Base-by-base conservation (phyloP, 768 basidiomycete genomes). In the Hydnomerulius pinastri region DNA sequence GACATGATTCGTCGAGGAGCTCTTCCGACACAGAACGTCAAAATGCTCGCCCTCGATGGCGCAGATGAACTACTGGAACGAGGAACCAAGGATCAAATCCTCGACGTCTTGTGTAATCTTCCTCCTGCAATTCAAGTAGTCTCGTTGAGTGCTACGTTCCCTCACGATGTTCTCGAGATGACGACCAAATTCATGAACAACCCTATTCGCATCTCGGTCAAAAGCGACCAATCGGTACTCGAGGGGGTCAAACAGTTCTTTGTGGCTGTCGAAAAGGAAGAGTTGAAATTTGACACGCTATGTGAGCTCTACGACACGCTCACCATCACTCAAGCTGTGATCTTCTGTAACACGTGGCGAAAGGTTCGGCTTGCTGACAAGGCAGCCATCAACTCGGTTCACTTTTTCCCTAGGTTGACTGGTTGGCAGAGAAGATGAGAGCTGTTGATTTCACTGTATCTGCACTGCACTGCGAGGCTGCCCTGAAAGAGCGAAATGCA, bases 101-200 rank as follows among this genome's bases (percentile, higher is more conserved):
- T 98, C 75, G 96, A 99, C 71, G 91, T 98, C 53, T 98, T 97
- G 72, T 89, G 94, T 56, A 95, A 95, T 68, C 87, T 98, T 36
- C 96, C 96, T 25, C 94, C 94, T 23, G 92, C 92, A 45, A 98
- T 94, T 5, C 96, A 98, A 71, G 96, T 98, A 38, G 94, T 99
- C 38, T 80, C 98, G 40, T 82, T 99, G 56, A 96, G 94, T 64
- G 94, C 96, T 37, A 98, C 95, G 24, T 79, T 98, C 54, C 96
- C 96, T 9, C 89, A 93, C 68, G 96, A 99, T 63, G 95, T 99
- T 35, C 71, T 98, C 68, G 96, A 98, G 75, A 97, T 98, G 90
- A 98, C 96, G 17, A 97, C 92, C 30, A 98, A 98, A 74, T 98
- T 98, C 78, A 98, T 98, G 95, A 92, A 91, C 46, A 93, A 98